Base-by-base conservation (phyloP, 768 basidiomycete genomes). In the Myochromella boudieri region DNA sequence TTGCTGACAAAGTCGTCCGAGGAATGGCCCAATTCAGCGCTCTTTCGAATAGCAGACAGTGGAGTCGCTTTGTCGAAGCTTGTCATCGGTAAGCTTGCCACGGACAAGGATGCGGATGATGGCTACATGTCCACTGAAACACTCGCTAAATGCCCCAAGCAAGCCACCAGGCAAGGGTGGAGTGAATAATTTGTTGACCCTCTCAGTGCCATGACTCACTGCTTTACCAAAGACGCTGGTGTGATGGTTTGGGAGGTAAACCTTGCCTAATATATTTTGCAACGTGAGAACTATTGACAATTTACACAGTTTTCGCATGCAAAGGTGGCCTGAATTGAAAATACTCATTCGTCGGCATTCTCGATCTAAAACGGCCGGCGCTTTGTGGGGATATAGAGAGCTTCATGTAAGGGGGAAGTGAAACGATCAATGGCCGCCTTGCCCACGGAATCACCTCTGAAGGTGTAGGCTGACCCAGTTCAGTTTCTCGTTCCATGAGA, bases 81-180 rank as follows among this genome's bases (percentile, higher is more conserved):
- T 42, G 79, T 88, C 55, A 84, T 89, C 58, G 86, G 85, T 5
- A 89, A 89, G 63, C 85, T 85, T 1, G 80, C 78, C 1, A 66
- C 59, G 9, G 46, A 69, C 0, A 52, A 62, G 4, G 77, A 80
- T 43, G 81, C 82, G 2, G 72, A 49, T 51, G 84, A 77, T 51
- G 81, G 83, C 3, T 87, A 76, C 65, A 81, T 90, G 51, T 67
- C 64, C 25, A 69, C 84, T 3, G 60, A 70, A 1, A 76, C 74
- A 15, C 68, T 90, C 15, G 75, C 80, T 0, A 60, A 63, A 1
- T 90, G 87, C 56, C 67, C 87, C 22, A 55, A 70, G 12, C 68
- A 82, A 62, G 87, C 82, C 0, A 76, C 79, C 53, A 57, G 51
- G 10, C 47, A 73, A 45, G 85, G 84, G 24, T 89, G 87, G 86